Conservation (phyloP, 345 rosid species). For the Citrus maxima region DNA sequence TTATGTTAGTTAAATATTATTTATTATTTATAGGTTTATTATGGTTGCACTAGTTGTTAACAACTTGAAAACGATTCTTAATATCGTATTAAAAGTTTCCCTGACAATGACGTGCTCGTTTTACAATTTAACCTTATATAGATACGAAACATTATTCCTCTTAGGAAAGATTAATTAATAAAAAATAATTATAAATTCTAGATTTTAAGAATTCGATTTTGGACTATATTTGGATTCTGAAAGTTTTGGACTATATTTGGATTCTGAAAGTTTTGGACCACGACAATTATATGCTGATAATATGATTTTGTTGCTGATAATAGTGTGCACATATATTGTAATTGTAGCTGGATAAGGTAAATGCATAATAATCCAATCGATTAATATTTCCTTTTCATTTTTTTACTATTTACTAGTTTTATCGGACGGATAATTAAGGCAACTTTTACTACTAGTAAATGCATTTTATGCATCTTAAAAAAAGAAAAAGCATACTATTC, state of each 20-base stretch:
- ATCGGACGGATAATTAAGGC: neutral
- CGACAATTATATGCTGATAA: neutral
- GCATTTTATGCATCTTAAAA: neutral
- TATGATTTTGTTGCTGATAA: constrained; percentile 1
- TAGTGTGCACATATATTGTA: neutral
- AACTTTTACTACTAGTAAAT: neutral
- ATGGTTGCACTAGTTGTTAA: neutral
- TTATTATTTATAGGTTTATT: neutral
- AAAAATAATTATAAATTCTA: neutral
- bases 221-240: neutral
- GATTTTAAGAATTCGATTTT: neutral
- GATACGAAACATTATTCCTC: neutral
- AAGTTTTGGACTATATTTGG: neutral
- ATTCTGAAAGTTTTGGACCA: neutral
- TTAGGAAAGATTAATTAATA: neutral
- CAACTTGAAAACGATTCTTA: neutral
- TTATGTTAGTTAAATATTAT: neutral
- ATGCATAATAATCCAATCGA: neutral
- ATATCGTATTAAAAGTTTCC: neutral
- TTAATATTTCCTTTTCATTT: neutral
- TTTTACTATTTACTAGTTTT: neutral
- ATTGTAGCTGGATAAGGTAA: constrained; percentile 8
- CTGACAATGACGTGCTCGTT: neutral
- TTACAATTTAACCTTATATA: neutral
- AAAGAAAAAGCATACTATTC: no score